A percentile compares a stretch with the other conserved stretches of the same genome.
Evolutionary conservation across 169 alveolate genomes (phyloP).

Genomic region (Eimeria acervulina): DNA sequence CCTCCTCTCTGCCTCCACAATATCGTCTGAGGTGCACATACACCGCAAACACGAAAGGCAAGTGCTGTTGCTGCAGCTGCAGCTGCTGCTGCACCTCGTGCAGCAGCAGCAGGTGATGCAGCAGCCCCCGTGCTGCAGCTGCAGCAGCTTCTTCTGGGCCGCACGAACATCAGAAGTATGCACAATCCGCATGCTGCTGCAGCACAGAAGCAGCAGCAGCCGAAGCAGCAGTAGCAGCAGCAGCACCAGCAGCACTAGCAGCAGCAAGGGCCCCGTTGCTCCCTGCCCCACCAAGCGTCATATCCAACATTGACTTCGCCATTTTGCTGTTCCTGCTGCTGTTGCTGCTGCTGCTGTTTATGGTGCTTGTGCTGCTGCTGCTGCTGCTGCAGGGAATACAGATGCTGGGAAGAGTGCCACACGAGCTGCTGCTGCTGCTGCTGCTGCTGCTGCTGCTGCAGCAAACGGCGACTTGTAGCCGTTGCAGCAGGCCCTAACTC

Average conservation of each 20-base stretch:
- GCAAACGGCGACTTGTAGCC: background rate
- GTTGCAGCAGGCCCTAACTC: constrained; percentile 29
- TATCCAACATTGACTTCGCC: too few relatives aligned
- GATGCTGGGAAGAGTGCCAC: background rate
- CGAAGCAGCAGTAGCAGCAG: background rate
- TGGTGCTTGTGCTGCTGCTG: too few relatives aligned
- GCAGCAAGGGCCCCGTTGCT: background rate
- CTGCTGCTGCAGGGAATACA: background rate
- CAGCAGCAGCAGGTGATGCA: background rate
- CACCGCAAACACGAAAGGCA: background rate
- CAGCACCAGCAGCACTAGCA: background rate
- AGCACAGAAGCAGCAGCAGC: too few relatives aligned
- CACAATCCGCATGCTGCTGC: too few relatives aligned
- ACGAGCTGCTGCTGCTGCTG: background rate
- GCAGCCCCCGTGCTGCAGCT: constrained; percentile 43
- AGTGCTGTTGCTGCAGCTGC: background rate
- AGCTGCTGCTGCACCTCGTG: constrained; percentile 10
- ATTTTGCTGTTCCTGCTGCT: too few relatives aligned
- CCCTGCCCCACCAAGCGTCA: too few relatives aligned
- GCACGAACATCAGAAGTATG: too few relatives aligned
- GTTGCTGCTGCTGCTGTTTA: too few relatives aligned
- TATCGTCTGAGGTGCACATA: constrained; percentile 24
- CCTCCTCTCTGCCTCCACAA: constrained; percentile 31
- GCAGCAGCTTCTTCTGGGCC: constrained; percentile 12
- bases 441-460: constrained; percentile 58